phyloP scores from a whole-genome alignment of 345 rosid species.

The Clarkia xantiana region DNA sequence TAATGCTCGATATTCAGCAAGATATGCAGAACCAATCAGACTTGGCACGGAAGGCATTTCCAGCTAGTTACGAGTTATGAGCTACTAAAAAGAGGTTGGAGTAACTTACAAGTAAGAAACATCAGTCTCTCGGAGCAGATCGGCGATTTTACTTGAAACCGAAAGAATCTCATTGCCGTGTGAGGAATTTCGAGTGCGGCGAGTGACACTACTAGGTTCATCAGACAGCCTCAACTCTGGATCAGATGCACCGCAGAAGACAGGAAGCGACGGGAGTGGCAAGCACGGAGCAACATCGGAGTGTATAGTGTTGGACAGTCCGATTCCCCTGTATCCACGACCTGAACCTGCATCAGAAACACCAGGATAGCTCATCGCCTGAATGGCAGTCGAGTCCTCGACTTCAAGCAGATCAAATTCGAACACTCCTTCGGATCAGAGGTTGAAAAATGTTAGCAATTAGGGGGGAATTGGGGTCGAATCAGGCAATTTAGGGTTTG shows the following conservation, averaged over 20 bases:
- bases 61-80: background rate
- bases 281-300: conserved; percentile 84
- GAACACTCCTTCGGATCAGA: background rate
- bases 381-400: conserved; percentile 14
- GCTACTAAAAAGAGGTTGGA: background rate
- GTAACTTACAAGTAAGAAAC: conserved; percentile 80
- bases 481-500: conserved; percentile 4
- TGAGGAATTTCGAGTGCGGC: conserved; percentile 27
- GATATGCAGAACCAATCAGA: too few relatives aligned
- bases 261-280: conserved; percentile 83
- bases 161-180: conserved; percentile 52
- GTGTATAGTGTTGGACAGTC: conserved; percentile 77
- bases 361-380: conserved; percentile 46
- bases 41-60: too few relatives aligned
- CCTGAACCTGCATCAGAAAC: conserved; percentile 25
- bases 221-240: conserved; percentile 57
- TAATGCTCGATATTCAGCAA: too few relatives aligned
- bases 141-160: conserved; percentile 61
- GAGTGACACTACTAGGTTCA: conserved; percentile 18
- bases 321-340: conserved; percentile 43
- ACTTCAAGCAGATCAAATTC: conserved; percentile 3
- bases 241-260: conserved; percentile 69
- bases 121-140: conserved; percentile 54
- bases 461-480: background rate
- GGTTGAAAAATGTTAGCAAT: conserved; percentile 2